Evolutionary conservation across 225 moss, liverwort and hornwort genomes (phyloP), one percentile per base, ranked within the genome.

Genomic region (Physcomitrium patens): DNA sequence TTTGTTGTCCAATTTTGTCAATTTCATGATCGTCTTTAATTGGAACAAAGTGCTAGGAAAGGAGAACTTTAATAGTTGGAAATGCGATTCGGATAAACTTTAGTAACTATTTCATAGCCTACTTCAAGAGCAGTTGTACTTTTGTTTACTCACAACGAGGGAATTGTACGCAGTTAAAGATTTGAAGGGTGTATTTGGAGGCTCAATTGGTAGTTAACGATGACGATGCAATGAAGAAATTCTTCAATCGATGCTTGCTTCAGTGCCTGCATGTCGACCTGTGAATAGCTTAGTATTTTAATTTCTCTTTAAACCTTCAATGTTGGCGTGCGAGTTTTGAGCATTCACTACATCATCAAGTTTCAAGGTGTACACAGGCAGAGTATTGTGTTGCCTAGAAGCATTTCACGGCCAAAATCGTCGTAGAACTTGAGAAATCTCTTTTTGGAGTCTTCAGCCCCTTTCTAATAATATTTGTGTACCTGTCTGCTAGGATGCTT

Each of bases 231-330:
- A 90, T 93, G 9, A 94, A 94, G 76, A 91, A 93, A 72, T 93
- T 94, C 51, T 99, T 94, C 51, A 95, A 93, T 81, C 91, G 97
- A 70, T 99, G 93, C 82, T 65, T 99, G 68, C 86, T 94, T 56
- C 93, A 87, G 55, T 94, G 97, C 81, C 84, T 99, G 52, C 81
- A 90, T 71, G 97, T 99, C 76, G 97, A 99, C 70, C 90, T 99
- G 28, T 93, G 94, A 93, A 94, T 49, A 84, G 89, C 73, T 60
- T 42, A 42, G 28, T 23, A 43, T 23, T 60, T n/a, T n/a, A 66
- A 37, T 60, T 31, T 28, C 7, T 23, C 10, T 57, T 63, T 4
- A 60, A 69, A 10, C 65, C 0, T 73, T 37, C 31, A 26, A 10
- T 24, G 68, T 47, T 43, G 60, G 19, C 63, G 24, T 20, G 26